These are phyloP conservation scores for Zygosaccharomyces sapae DNA, from an alignment of 1,139 yeast genomes.

Conservation along the genomic window DNA sequence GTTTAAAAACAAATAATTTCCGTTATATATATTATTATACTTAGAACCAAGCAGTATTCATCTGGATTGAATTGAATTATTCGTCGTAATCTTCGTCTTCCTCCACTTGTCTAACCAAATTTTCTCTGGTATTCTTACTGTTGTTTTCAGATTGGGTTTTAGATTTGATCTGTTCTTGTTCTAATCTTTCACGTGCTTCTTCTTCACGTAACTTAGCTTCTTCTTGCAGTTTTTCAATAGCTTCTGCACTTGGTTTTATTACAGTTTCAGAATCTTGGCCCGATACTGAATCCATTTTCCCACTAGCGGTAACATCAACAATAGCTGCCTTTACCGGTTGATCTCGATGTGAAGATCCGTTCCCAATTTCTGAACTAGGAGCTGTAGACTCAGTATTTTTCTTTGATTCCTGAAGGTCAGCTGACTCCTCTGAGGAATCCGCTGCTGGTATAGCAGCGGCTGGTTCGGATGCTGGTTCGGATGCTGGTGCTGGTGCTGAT, in stretches of 20 bases:
- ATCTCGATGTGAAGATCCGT: neutral
- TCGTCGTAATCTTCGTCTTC: conserved; percentile 86
- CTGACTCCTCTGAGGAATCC: neutral
- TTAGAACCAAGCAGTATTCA: neutral
- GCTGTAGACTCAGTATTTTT: neutral
- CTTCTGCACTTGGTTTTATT: conserved; percentile 44
- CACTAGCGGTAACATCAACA: conserved; percentile 4
- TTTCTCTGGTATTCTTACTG: conserved; percentile 42
- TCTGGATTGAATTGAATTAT: conserved; percentile 38
- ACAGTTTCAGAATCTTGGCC: conserved; percentile 27
- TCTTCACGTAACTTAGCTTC: conserved; percentile 42
- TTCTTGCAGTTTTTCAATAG: conserved; percentile 41
- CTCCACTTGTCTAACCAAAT: conserved; percentile 70
- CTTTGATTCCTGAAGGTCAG: neutral
- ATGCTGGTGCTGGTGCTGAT: conserved; percentile 4
- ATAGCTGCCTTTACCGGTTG: conserved; percentile 9
- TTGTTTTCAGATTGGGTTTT: conserved; percentile 36
- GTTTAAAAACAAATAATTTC: neutral
- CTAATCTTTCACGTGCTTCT: conserved; percentile 33
- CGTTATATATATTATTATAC: neutral
- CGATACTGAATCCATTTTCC: neutral
- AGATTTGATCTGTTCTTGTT: conserved; percentile 11
- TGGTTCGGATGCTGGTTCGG: conserved; percentile 7
- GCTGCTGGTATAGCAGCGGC: neutral
- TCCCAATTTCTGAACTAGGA: neutral